Conservation (phyloP, 2,329 filamentous ascomycete genomes). For the Trichoderma koningii region DNA sequence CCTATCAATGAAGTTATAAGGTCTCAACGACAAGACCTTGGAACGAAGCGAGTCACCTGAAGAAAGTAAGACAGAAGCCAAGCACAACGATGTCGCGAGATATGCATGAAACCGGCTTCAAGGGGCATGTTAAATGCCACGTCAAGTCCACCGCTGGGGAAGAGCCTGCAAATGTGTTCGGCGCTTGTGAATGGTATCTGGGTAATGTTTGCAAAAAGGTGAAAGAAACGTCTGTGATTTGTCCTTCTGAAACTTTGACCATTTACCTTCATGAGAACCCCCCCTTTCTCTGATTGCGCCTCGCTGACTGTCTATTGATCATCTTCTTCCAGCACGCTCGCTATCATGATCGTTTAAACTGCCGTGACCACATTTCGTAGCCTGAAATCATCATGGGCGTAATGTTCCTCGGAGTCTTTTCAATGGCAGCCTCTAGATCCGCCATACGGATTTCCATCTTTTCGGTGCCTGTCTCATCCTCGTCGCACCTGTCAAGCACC, state of each 20-base stretch:
- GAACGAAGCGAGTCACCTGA: slow-evolving; percentile 6
- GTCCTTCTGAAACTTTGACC: too few relatives aligned
- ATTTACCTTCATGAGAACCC: too few relatives aligned
- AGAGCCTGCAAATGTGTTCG: background rate
- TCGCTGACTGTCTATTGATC: too few relatives aligned
- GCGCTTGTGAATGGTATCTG: too few relatives aligned
- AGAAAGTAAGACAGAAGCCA: background rate
- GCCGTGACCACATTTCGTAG: slow-evolving; percentile 58
- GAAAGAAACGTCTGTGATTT: too few relatives aligned
- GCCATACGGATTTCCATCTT: slow-evolving; percentile 44
- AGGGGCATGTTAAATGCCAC: background rate
- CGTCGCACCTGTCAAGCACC: slow-evolving; percentile 44
- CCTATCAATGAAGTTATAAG: background rate
- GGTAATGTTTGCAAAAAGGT: too few relatives aligned
- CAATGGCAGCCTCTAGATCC: slow-evolving; percentile 49
- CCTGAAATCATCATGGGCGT: slow-evolving; percentile 59
- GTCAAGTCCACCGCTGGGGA: background rate
- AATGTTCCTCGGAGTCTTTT: slow-evolving; percentile 57
- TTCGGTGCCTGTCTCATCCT: slow-evolving; percentile 34
- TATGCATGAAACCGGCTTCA: background rate
- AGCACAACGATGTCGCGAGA: background rate
- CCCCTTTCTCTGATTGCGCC: too few relatives aligned
- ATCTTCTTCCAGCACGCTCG: too few relatives aligned
- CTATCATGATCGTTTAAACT: slow-evolving; percentile 37
- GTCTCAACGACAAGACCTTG: too few relatives aligned